Percentiles rank a stretch among this genome's conserved stretches.
Evolutionary conservation across 1,139 yeast species (phyloP).

Genomic region (Diutina ranongensis): DNA sequence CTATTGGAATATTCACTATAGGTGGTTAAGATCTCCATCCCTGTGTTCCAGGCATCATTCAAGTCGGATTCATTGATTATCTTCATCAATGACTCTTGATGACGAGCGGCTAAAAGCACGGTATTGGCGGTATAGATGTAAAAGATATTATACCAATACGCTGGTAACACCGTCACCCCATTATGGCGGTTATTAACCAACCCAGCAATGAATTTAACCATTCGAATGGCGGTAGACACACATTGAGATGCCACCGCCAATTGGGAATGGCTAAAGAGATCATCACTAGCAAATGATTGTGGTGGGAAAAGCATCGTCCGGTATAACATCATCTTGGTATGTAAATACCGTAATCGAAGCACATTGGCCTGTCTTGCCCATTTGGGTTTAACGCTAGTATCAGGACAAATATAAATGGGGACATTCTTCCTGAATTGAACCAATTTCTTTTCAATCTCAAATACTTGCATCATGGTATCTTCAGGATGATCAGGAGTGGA

Average conservation of each 20-base stretch:
- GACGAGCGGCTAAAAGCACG: neutral
- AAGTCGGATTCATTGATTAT: neutral
- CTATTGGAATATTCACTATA: neutral
- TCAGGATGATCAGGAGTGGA: neutral
- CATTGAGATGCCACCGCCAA: neutral
- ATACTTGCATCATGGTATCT: neutral
- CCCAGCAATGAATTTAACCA: neutral
- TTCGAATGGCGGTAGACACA: neutral
- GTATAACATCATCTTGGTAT: neutral
- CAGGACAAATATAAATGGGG: neutral
- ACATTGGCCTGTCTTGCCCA: constrained; percentile 1
- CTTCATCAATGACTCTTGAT: neutral
- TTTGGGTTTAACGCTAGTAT: neutral
- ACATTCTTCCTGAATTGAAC: neutral
- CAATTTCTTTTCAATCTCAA: constrained; percentile 4
- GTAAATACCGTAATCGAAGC: neutral
- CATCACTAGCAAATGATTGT: neutral
- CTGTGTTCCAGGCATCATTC: constrained; percentile 1
- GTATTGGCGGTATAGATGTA: constrained; percentile 1
- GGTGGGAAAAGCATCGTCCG: neutral
- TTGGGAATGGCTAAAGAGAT: neutral
- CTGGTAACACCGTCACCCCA: neutral
- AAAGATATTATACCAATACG: constrained; percentile 2
- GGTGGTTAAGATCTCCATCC: neutral
- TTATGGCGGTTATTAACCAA: neutral